Percentiles rank a stretch among this genome's conserved stretches.
Conservation (phyloP, 345 rosid genomes). For the Raphanus sativus region DNA sequence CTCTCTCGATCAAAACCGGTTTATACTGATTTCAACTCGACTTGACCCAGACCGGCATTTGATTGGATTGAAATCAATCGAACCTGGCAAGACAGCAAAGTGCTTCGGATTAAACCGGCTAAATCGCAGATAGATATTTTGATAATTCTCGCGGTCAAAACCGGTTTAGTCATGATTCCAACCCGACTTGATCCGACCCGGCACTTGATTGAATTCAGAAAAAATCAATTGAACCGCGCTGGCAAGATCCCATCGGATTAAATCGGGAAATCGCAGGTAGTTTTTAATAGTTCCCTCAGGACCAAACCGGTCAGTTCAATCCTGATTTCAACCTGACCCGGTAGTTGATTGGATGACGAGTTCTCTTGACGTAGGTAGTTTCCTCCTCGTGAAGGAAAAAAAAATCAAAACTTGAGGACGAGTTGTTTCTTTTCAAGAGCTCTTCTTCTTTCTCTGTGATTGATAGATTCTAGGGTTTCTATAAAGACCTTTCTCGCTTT, state of each 20-base stretch:
- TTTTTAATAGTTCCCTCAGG: background rate
- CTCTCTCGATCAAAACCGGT: background rate
- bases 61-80: constrained; percentile 5
- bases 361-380: background rate
- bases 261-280: background rate
- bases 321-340: background rate
- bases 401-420: background rate
- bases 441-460: constrained; percentile 10
- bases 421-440: constrained; percentile 7
- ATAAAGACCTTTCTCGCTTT: background rate
- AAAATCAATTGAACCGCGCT: background rate
- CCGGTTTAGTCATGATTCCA: background rate
- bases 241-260: background rate
- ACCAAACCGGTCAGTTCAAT: background rate
- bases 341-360: constrained; percentile 14
- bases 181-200: background rate
- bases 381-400: constrained; percentile 21
- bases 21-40: background rate
- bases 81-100: background rate
- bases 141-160: background rate
- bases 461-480: constrained; percentile 29
- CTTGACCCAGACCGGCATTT: background rate
- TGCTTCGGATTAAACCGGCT: constrained; percentile 19
- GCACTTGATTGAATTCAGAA: background rate
- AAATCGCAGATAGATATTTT: background rate